phyloP scores from a whole-genome alignment of 805 yeast species.

The Metschnikowia matae region DNA sequence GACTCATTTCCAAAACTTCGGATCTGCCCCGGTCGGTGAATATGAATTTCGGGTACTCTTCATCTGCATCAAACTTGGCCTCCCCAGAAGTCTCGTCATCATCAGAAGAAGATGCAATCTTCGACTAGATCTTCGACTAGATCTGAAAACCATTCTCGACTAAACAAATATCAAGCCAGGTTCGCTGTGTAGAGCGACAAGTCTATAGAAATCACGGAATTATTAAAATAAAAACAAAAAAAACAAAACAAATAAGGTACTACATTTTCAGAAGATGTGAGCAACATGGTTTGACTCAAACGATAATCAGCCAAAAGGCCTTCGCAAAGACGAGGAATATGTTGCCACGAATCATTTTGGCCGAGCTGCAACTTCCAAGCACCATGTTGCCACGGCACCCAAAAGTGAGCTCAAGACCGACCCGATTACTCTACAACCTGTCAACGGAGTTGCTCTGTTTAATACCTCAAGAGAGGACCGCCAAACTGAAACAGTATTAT shows the following conservation, averaged over 20 bases:
- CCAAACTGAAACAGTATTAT: background rate
- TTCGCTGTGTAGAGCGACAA: background rate
- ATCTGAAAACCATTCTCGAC: too few relatives aligned
- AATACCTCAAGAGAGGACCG: conserved; percentile 37
- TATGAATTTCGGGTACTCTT: conserved; percentile 16
- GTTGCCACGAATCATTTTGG: conserved; percentile 74
- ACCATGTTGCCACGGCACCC: conserved; percentile 24
- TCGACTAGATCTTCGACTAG: background rate
- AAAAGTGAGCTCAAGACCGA: conserved; percentile 56
- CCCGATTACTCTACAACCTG: conserved; percentile 80
- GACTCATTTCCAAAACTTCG: conserved; percentile 17
- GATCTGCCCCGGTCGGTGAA: conserved; percentile 17
- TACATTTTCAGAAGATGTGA: conserved; percentile 44
- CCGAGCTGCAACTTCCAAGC: conserved; percentile 53
- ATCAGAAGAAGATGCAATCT: conserved; percentile 10
- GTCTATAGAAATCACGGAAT: background rate
- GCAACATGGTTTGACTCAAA: conserved; percentile 99
- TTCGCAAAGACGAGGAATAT: conserved; percentile 99
- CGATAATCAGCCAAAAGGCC: conserved; percentile 86
- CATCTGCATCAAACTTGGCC: conserved; percentile 17
- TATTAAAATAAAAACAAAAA: background rate
- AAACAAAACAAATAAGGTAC: background rate
- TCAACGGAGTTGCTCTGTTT: conserved; percentile 96
- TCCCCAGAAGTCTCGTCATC: conserved; percentile 15
- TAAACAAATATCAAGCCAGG: too few relatives aligned